Base-by-base conservation (phyloP, 2,329 filamentous ascomycete genomes). In the Cryphonectria naterciae region DNA sequence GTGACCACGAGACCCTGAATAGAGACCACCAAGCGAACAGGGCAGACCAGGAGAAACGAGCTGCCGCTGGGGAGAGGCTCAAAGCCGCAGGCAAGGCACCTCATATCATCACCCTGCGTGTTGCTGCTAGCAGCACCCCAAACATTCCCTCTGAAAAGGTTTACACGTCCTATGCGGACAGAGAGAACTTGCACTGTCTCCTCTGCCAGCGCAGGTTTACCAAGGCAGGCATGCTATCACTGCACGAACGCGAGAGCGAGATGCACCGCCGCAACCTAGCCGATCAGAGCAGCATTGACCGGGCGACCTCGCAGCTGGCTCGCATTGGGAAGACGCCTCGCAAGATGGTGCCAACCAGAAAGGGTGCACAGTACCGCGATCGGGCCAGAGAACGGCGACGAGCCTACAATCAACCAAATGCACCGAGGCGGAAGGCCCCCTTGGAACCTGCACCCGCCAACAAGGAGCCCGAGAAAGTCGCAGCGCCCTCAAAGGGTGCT, bases 381-480 rank as follows among this genome's bases (percentile, higher is more conserved):
- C 85, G 91, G 46, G 91, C 91, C 7, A 89, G 87, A 75, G 90
- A 93, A 78, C 86, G 91, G 25, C 86, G 91, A 10, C 79, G 87
- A 71, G 87, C 85, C 1, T 89, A 89, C 77, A 88, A 86, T 69
- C 90, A 91, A 75, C 88, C 87, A 2, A 71, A 71, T n/a, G 71
- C 71, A 13, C 71, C 71, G 4, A 63, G 71, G 69, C 86, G 82
- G 66, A 88, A 86, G 75, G 87, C 87, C 4, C 79, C 78, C 75
- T 72, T 79, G 76, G 82, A 84, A 68, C 83, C 84, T 60, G 74
- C 78, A 25, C 58, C 74, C 6, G 71, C 77, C 1, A 66, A 65
- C 13, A 76, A 79, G 28, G 75, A 77, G 46, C 74, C 77, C 43
- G 74, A 79, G 35, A 78, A 80, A 73, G 72, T 78, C 58, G 63